Evolutionary conservation across 306 rosid species (phyloP), one percentile per base, ranked within the genome.

Genomic region (Begonia loranthoides): DNA sequence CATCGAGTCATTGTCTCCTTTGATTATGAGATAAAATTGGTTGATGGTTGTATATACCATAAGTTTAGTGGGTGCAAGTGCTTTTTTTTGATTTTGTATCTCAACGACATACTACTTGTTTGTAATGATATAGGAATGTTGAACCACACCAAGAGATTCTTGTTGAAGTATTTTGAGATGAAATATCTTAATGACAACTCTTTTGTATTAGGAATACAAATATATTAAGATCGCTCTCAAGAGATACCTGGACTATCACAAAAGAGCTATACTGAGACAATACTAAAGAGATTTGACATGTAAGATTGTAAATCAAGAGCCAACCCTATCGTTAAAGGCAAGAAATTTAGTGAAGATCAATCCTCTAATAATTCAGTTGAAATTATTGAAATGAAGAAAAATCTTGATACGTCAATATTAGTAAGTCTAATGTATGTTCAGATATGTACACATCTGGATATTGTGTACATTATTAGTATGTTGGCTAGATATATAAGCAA

Each of bases 1-100:
- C 43, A 6, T 39, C 43, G 16, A 61, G 67, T 47, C 57, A 51
- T 43, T 48, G 16, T 21, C 22, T 39, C 10, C 8, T 39, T 5
- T 39, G 43, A 39, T 39, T 39, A 5, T 39, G 43, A 10, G 8
- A 5, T n/a, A n/a, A 39, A 39, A 5, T 6, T 39, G 8, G 10
- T 39, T 39, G 43, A 39, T 39, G 43, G 10, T 6, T 39, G 43
- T 39, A 10, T 39, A 39, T 39, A 39, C 10, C 43, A 39, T 10
- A 39, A 39, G 6, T 39, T 39, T 39, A 39, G 43, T 39, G 43
- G n/a, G 43, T 5, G 43, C 6, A 39, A 39, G 10, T 10, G 10
- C 43, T 5, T 39, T 10, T 39, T 39, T 10, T 5, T 39, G 43
- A 10, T 39, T 5, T 39, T 39, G 10, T 39, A 39, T 39, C 8